Base-by-base conservation (phyloP, 2,329 filamentous ascomycete genomes). In the Fusarium paranaense region DNA sequence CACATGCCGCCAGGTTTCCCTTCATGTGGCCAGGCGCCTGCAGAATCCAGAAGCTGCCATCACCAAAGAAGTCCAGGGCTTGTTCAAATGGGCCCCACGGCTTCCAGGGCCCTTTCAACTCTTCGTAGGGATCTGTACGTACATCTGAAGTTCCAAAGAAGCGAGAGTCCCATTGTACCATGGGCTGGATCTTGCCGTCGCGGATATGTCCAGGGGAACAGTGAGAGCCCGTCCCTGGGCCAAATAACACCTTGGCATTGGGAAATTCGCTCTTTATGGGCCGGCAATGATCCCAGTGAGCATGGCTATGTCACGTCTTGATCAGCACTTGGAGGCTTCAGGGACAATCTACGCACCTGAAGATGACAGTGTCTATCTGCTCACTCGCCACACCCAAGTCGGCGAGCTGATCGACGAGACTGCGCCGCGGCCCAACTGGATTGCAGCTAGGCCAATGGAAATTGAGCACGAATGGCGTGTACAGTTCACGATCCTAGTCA, bases 221-320 rank as follows among this genome's bases (percentile, higher is more conserved):
- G 14, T 62, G 61, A 0, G 22, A 25, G 7, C 9, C n/a, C 1
- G 68, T 70, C 4, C 64, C 68, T 4, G 68, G 68, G 11, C 64
- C 64, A 25, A 70, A 70, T 3, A 64, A 11, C 9, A 62, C n/a
- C 14, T 58, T 62, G 14, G 68, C 68, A 4, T 67, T 67, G 7
- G 64, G 61, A 6, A 70, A 68, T 2, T 67, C 57, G 8, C 22
- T 7, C 9, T 62, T 67, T 5, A 62, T 8, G 3, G 68, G 68
- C 9, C 68, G 56, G 3, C 64, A 64, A 25, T 70, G 68, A 47
- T 65, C 68, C 68, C 68, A 70, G 38, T 70, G 68, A 1, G 68
- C 68, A 25, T 70, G 68, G 25, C 68, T 69, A 6, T 37, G 6
- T 7, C 35, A 18, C 14, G 7, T 18, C 35, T 18, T 37, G 35